Percentiles rank a stretch among this genome's conserved stretches.
These are phyloP conservation scores for Cercospora sp. DNA, from an alignment of 2,329 filamentous ascomycete species.

Conservation along the genomic window DNA sequence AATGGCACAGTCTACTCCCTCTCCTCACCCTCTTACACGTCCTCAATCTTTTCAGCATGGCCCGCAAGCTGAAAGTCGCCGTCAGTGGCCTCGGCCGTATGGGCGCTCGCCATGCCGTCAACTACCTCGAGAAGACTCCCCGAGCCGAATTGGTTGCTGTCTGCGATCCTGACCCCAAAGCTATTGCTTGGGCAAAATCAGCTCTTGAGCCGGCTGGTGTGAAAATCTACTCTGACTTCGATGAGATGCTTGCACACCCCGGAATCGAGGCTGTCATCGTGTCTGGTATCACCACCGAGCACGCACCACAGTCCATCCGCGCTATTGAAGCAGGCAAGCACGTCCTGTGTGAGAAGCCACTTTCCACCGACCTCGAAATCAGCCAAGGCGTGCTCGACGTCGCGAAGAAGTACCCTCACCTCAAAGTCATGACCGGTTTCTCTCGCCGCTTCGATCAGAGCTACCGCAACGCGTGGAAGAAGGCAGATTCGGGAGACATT, in stretches of 20 bases:
- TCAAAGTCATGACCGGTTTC: background rate
- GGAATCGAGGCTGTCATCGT: background rate
- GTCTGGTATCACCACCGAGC: background rate
- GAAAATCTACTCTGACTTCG: background rate
- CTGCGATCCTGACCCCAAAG: constrained; percentile 36
- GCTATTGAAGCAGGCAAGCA: background rate
- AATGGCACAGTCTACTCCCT: background rate
- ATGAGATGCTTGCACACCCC: background rate
- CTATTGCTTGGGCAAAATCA: constrained; percentile 45
- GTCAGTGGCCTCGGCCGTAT: constrained; percentile 56
- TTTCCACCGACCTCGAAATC: background rate
- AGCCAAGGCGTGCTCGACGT: background rate
- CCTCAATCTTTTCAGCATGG: background rate
- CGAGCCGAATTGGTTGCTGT: constrained; percentile 54
- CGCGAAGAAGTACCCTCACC: background rate
- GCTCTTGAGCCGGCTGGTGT: background rate
- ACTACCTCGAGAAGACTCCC: constrained; percentile 49
- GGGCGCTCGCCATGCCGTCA: constrained; percentile 55
- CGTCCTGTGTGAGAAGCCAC: background rate
- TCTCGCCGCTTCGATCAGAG: background rate
- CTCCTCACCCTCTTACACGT: background rate
- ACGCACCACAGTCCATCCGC: background rate
- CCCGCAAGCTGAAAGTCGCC: constrained; percentile 42
- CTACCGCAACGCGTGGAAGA: background rate
- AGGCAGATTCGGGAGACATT: background rate